phyloP scores from a whole-genome alignment of 768 basidiomycete genomes.

The Hygrophoropsis aurantiaca region DNA sequence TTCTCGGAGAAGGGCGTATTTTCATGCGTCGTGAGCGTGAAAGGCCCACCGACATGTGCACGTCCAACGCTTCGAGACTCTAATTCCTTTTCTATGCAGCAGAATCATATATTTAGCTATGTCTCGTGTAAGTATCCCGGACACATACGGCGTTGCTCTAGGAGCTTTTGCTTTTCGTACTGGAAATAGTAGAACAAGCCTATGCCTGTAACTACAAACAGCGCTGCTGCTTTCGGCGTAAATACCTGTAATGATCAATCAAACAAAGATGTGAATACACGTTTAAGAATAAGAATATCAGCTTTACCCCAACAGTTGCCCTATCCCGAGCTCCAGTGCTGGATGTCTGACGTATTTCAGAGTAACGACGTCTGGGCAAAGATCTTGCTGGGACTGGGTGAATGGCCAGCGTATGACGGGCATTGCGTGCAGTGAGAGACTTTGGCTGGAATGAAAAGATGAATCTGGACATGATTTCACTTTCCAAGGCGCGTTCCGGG shows the following conservation, averaged over 20 bases:
- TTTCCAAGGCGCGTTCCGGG: too few relatives aligned
- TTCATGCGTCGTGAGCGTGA: slow-evolving; percentile 67
- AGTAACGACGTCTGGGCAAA: slow-evolving; percentile 11
- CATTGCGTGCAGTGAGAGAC: slow-evolving; percentile 8
- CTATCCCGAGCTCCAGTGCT: slow-evolving; percentile 30
- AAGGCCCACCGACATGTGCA: slow-evolving; percentile 90
- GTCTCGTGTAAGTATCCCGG: not conserved
- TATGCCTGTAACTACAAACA: slow-evolving; percentile 82
- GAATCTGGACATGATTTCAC: slow-evolving; percentile 13
- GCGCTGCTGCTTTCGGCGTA: slow-evolving; percentile 77
- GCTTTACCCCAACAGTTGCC: slow-evolving; percentile 34
- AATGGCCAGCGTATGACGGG: not conserved
- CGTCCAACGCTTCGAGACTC: slow-evolving; percentile 75
- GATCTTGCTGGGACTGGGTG: slow-evolving; percentile 2
- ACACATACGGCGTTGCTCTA: slow-evolving; percentile 70
- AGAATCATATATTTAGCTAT: not conserved
- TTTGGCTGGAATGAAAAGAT: slow-evolving; percentile 19
- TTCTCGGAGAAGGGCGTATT: slow-evolving; percentile 77
- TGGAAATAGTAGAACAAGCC: slow-evolving; percentile 89
- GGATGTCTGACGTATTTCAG: slow-evolving; percentile 17
- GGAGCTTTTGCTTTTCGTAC: slow-evolving; percentile 76
- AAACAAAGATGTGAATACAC: not conserved
- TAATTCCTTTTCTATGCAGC: slow-evolving; percentile 64
- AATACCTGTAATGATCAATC: slow-evolving; percentile 64
- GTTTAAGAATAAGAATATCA: not conserved